phyloP scores from a whole-genome alignment of 148 eudicot species.

The Heliosperma pusillum region DNA sequence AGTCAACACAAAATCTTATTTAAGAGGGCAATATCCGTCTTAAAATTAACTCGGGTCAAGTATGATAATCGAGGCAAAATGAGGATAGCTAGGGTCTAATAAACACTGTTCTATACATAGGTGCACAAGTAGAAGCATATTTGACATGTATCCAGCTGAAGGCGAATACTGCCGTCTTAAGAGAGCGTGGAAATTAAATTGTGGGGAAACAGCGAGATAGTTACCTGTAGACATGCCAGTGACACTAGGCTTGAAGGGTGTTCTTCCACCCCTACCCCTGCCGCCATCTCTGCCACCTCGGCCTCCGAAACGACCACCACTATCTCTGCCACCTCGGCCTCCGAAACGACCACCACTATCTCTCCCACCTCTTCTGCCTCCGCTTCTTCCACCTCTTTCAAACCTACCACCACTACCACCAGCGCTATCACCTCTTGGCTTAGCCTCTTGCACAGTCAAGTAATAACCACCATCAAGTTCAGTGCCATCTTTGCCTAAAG shows the following conservation, averaged over 20 bases:
- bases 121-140: no score
- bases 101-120: no score
- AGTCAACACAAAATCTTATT: not conserved
- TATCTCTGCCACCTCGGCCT: not conserved
- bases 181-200: no score
- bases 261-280: not conserved
- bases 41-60: no score
- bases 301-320: no score
- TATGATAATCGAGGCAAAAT: no score
- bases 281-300: not conserved
- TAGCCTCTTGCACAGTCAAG: conserved; percentile 59
- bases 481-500: conserved; percentile 49
- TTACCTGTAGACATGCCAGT: not conserved
- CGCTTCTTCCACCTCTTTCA: not conserved
- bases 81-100: no score
- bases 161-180: no score
- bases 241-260: not conserved
- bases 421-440: conserved; percentile 45
- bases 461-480: conserved; percentile 38
- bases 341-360: no score
- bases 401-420: conserved; percentile 29
- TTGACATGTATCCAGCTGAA: no score
- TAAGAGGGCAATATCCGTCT: no score
- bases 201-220: no score
- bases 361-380: not conserved